phyloP scores from a whole-genome alignment of 2,329 filamentous ascomycete species.

The Tolypocladium guangdongense region DNA sequence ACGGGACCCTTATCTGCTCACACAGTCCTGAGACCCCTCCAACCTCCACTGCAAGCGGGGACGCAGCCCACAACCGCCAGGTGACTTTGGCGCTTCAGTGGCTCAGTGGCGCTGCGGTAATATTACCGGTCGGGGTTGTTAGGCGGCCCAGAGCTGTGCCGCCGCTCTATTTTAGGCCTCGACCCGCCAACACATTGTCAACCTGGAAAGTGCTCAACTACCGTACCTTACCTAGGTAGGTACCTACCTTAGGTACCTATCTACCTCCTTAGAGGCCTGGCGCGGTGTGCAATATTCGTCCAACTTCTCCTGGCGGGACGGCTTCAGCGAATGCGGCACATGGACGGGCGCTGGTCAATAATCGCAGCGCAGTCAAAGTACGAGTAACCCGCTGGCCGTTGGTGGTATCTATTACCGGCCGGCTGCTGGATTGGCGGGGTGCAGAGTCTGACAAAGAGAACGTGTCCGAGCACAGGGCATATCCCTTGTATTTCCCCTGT shows the following conservation, averaged over 20 bases:
- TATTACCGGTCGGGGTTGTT: too few species aligned
- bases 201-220: too few species aligned
- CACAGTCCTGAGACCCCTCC: not conserved
- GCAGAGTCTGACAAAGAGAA: too few species aligned
- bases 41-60: not conserved
- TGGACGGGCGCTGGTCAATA: not conserved
- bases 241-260: too few species aligned
- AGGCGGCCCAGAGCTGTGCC: not conserved
- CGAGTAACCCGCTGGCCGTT: not conserved
- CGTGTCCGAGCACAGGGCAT: too few species aligned
- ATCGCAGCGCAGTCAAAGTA: not conserved
- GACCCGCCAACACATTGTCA: conserved; percentile 1
- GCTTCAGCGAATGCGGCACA: not conserved
- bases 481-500: too few species aligned
- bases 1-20: not conserved
- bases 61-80: not conserved
- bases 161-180: conserved; percentile 1
- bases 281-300: not conserved
- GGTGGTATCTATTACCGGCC: not conserved
- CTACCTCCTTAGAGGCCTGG: not conserved
- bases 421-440: not conserved
- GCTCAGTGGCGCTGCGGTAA: not conserved
- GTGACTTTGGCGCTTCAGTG: not conserved
- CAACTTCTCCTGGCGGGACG: not conserved
- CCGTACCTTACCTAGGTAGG: too few species aligned